Evolutionary conservation across 73 alveolate genomes (phyloP).

Genomic region (Uronychia setigera): DNA sequence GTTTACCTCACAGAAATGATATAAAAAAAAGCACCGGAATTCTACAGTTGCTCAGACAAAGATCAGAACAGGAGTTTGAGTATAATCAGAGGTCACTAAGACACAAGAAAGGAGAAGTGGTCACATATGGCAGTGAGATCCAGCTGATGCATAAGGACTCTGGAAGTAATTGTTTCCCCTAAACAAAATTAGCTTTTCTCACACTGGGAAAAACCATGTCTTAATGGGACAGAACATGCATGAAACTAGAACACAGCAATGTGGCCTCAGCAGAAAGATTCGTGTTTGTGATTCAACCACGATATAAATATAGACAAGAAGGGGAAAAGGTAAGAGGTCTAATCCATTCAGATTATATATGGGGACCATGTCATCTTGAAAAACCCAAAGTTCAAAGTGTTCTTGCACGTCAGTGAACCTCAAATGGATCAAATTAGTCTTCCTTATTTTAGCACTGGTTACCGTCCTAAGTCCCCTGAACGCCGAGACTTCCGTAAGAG

Average conservation of each 20-base stretch:
- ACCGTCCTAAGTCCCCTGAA: neutral
- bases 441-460: neutral
- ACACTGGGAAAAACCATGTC: slow-evolving; percentile 19
- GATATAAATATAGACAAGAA: slow-evolving; percentile 44
- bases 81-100: neutral
- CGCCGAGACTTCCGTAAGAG: neutral
- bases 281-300: slow-evolving; percentile 31
- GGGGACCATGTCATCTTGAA: slow-evolving; percentile 28
- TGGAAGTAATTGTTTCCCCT: too few relatives aligned
- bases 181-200: slow-evolving; percentile 33
- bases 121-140: slow-evolving; percentile 32
- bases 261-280: slow-evolving; percentile 18
- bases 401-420: slow-evolving; percentile 14
- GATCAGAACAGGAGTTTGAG: neutral
- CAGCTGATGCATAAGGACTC: slow-evolving; percentile 36
- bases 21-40: too few relatives aligned
- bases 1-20: too few relatives aligned
- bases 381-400: slow-evolving; percentile 38
- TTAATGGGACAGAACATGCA: slow-evolving; percentile 29
- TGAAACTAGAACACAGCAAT: slow-evolving; percentile 5
- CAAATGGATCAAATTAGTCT: neutral
- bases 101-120: slow-evolving; percentile 27
- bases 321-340: slow-evolving; percentile 38
- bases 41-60: neutral
- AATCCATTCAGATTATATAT: neutral